Evolutionary conservation across 2,329 filamentous ascomycete species (phyloP).

Genomic region (Truncatella angustata): DNA sequence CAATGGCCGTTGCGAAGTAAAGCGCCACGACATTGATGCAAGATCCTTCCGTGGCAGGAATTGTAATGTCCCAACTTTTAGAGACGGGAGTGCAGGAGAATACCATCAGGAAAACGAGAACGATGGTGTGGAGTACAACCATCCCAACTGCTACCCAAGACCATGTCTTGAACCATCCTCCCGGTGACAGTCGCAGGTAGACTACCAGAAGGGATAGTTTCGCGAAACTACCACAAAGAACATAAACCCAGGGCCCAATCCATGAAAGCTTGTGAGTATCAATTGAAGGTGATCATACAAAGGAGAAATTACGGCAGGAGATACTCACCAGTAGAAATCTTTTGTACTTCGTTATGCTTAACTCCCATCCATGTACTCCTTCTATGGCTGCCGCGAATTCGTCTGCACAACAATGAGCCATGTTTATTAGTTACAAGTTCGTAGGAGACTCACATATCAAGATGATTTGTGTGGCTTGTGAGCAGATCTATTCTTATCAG

Average conservation of each 20-base stretch:
- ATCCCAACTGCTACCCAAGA: background rate
- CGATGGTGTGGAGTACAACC: conserved; percentile 17
- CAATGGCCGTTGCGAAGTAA: background rate
- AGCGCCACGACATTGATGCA: background rate
- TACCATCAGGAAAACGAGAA: conserved; percentile 32
- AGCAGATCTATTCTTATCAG: background rate
- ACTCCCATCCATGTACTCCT: conserved; percentile 14
- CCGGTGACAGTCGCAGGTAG: background rate
- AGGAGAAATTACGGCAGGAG: too few relatives aligned
- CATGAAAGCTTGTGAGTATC: background rate
- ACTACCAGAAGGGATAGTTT: background rate
- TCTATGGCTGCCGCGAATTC: background rate
- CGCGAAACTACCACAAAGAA: background rate
- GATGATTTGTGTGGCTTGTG: background rate
- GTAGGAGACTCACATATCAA: background rate
- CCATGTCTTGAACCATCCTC: background rate
- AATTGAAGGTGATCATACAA: background rate
- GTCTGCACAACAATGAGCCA: background rate
- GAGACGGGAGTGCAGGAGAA: conserved; percentile 22
- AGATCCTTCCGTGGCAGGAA: background rate
- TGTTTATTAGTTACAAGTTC: background rate
- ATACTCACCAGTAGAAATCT: conserved; percentile 10
- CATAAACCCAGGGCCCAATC: conserved; percentile 23
- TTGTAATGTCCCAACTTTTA: background rate
- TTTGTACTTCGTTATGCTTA: conserved; percentile 11